Conservation (phyloP, 805 yeast species). For the Saccharomycopsis amapae region DNA sequence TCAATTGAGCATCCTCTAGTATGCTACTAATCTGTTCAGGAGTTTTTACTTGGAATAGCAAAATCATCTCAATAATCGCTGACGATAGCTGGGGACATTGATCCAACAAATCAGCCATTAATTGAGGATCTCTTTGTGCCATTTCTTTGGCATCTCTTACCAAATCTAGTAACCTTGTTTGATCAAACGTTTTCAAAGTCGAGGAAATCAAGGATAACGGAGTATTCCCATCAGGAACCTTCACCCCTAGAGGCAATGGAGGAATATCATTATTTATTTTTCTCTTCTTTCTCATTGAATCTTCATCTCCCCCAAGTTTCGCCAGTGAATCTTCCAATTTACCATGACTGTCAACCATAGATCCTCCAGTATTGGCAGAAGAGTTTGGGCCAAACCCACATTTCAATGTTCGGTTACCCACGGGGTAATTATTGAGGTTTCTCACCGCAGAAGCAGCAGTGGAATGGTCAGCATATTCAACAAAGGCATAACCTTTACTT, state of each 20-base stretch:
- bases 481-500: conserved; percentile 85
- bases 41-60: conserved; percentile 33
- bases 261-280: conserved; percentile 31
- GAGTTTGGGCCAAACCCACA: conserved; percentile 47
- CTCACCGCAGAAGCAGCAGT: conserved; percentile 89
- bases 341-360: conserved; percentile 33
- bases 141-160: conserved; percentile 53
- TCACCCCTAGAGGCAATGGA: conserved; percentile 49
- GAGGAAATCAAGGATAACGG: conserved; percentile 39
- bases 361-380: conserved; percentile 12
- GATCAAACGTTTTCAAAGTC: conserved; percentile 42
- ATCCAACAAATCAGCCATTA: conserved; percentile 52
- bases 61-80: conserved; percentile 70
- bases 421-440: conserved; percentile 69
- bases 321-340: conserved; percentile 25
- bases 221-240: conserved; percentile 29
- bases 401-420: conserved; percentile 63
- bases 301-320: background rate
- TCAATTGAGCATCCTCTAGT: too few relatives aligned
- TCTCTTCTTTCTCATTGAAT: conserved; percentile 2
- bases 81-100: conserved; percentile 77
- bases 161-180: conserved; percentile 39
- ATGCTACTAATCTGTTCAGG: conserved; percentile 26
- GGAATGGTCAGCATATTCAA: conserved; percentile 70
- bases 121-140: conserved; percentile 47